A percentile compares a stretch with the other conserved stretches of the same genome.
Conservation (phyloP, 345 rosid species). For the Eucalyptus marginata region DNA sequence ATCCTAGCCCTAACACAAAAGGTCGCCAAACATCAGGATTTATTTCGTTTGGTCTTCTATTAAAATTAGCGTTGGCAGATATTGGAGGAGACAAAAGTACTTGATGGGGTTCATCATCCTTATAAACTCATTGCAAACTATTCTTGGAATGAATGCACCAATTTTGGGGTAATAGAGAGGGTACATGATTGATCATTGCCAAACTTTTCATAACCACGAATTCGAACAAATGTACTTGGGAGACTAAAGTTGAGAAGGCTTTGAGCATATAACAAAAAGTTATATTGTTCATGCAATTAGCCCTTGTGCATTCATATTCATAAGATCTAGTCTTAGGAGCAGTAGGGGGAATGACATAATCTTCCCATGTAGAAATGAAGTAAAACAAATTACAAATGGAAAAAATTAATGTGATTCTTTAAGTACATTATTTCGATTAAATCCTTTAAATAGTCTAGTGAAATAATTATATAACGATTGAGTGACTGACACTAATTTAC, state of each 20-base stretch:
- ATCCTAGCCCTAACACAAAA: too few relatives aligned
- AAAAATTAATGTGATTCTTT: background rate
- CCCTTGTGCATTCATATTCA: background rate
- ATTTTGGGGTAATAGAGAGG: too few relatives aligned
- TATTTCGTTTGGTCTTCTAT: too few relatives aligned
- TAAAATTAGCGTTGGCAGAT: fast-evolving
- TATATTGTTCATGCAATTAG: too few relatives aligned
- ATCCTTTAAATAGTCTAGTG: background rate
- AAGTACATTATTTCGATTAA: background rate
- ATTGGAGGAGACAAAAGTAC: too few relatives aligned
- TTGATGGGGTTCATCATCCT: too few relatives aligned
- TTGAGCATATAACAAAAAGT: background rate
- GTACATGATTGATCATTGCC: too few relatives aligned
- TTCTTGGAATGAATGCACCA: too few relatives aligned
- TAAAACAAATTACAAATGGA: background rate
- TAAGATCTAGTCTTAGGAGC: background rate
- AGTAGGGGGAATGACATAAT: background rate
- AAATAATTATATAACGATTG: fast-evolving
- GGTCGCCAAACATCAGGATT: too few relatives aligned
- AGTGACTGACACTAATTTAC: background rate
- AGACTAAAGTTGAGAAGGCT: background rate
- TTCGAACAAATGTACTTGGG: background rate
- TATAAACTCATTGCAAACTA: too few relatives aligned
- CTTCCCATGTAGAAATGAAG: background rate
- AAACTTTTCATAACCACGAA: background rate